Percentiles rank a stretch among this genome's conserved stretches.
Conservation (phyloP, 768 basidiomycete species). For the Fibroporia radiculosa region DNA sequence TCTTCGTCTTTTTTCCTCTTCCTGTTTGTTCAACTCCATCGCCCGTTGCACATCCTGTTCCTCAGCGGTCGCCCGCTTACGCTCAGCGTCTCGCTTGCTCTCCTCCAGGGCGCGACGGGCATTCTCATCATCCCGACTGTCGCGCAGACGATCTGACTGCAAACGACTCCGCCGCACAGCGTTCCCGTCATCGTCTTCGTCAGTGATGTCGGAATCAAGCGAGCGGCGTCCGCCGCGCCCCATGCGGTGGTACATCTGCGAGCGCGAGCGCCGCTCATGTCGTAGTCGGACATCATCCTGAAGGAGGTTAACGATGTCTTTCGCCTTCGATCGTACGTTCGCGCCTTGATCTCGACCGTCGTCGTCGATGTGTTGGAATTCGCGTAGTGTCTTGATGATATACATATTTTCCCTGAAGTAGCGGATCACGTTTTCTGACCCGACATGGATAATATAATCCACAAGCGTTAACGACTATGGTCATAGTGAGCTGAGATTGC, state of each 20-base stretch:
- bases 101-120: conserved; percentile 75
- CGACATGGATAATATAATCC: conserved; percentile 90
- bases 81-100: conserved; percentile 65
- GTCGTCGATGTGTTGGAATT: conserved; percentile 95
- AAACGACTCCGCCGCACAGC: conserved; percentile 17
- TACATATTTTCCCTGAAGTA: conserved; percentile 96
- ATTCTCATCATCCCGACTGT: conserved; percentile 68
- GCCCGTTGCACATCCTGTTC: conserved; percentile 76
- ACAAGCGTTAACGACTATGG: conserved; percentile 78
- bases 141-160: conserved; percentile 4
- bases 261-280: conserved; percentile 69
- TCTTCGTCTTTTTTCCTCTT: conserved; percentile 67
- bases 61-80: conserved; percentile 45
- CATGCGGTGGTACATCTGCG: conserved; percentile 90
- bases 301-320: conserved; percentile 90
- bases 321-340: conserved; percentile 92
- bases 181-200: conserved; percentile 30
- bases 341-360: conserved; percentile 89
- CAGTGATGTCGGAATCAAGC: conserved; percentile 30
- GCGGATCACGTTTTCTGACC: conserved; percentile 91
- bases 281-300: conserved; percentile 73
- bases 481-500: not conserved
- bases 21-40: conserved; percentile 77
- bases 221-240: conserved; percentile 34
- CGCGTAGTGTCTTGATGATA: conserved; percentile 94